Conservation (phyloP, 129 eudicot species). For the Logfia minima region DNA sequence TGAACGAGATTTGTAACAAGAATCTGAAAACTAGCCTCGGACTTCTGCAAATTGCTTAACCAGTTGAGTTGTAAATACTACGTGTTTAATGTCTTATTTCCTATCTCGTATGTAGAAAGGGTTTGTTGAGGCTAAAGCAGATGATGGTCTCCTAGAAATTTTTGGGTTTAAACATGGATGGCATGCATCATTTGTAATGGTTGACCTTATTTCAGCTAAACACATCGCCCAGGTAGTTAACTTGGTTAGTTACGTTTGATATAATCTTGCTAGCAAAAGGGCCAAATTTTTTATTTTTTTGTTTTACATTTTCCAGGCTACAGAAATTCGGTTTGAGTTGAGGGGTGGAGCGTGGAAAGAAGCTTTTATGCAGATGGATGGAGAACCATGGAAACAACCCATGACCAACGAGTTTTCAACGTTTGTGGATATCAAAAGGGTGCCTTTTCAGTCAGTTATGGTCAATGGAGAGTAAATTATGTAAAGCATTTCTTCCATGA, state of each 20-base stretch:
- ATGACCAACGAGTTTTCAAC: slow-evolving; percentile 73
- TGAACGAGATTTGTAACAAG: neutral
- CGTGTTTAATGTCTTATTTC: neutral
- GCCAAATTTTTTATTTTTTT: neutral
- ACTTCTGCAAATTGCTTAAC: neutral
- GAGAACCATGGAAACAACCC: slow-evolving; percentile 98
- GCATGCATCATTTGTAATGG: slow-evolving; percentile 99
- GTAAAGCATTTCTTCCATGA: slow-evolving; percentile 13
- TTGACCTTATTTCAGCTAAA: slow-evolving; percentile 85
- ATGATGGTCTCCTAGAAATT: slow-evolving; percentile 84
- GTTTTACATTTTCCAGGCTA: slow-evolving; percentile 45
- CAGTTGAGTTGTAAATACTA: neutral
- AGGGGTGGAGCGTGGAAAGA: slow-evolving; percentile 93
- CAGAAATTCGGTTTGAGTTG: slow-evolving; percentile 73
- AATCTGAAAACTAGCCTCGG: neutral
- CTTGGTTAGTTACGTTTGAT: neutral
- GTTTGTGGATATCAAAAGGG: slow-evolving; percentile 79
- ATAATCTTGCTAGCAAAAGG: neutral
- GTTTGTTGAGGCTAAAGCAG: slow-evolving; percentile 86
- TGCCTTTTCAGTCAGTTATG: slow-evolving; percentile 80
- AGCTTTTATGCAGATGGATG: slow-evolving; percentile 88
- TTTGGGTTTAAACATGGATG: slow-evolving; percentile 98
- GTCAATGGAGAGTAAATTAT: slow-evolving; percentile 46
- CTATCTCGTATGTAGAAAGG: slow-evolving; percentile 61
- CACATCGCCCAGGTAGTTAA: slow-evolving; percentile 89